These are phyloP conservation scores for Nymphaea colorata DNA, from an alignment of 164 flowering plant genomes.

Conservation along the genomic window DNA sequence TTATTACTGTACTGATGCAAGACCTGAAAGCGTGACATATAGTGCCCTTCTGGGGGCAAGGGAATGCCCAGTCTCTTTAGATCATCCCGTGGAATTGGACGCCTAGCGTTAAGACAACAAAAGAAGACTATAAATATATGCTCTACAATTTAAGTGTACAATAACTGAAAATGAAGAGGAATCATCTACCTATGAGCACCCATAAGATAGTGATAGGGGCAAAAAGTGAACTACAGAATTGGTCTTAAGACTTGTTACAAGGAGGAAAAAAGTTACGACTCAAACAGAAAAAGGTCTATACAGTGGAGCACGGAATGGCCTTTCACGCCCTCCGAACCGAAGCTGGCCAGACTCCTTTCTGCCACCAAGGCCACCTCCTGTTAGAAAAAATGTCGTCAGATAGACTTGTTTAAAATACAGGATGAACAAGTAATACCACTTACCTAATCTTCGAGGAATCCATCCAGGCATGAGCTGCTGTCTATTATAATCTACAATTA, in stretches of 20 bases:
- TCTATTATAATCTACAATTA: conserved; percentile 82
- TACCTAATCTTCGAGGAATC: conserved; percentile 96
- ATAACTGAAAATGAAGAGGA: too few relatives aligned
- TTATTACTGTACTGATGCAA: neutral
- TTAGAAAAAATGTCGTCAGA: neutral
- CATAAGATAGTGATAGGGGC: too few relatives aligned
- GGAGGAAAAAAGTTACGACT: neutral
- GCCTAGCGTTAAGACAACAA: conserved; percentile 27
- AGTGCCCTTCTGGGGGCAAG: conserved; percentile 92
- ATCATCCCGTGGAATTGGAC: conserved; percentile 67
- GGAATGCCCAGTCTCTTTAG: conserved; percentile 84
- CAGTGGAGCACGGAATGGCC: conserved; percentile 98
- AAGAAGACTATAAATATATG: neutral
- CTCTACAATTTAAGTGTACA: neutral
- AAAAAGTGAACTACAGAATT: too few relatives aligned
- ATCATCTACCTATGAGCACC: too few relatives aligned
- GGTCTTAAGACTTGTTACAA: neutral
- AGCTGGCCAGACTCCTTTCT: conserved; percentile 95
- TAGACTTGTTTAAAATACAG: neutral
- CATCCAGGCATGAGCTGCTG: conserved; percentile 95
- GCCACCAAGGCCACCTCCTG: conserved; percentile 98
- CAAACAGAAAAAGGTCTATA: conserved; percentile 16
- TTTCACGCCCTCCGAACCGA: conserved; percentile 96
- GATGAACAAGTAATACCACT: conserved; percentile 9
- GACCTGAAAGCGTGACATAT: conserved; percentile 84